Percentiles rank a stretch among this genome's conserved stretches.
Conservation (phyloP, 495 filamentous ascomycete species). For the Lophiotrema nucula region DNA sequence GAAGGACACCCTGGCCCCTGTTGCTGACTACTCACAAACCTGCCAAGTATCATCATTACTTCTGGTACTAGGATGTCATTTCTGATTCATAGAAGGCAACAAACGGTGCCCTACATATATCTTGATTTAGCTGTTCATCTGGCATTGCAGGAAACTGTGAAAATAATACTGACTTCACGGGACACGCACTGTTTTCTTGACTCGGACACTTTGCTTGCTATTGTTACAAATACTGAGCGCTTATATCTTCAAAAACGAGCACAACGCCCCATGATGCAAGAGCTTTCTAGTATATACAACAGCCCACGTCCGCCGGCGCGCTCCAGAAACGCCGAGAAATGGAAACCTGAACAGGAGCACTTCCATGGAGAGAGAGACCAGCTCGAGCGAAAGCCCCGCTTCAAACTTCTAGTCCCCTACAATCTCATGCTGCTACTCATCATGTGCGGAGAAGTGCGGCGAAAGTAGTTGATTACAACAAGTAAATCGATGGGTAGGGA, state of each 20-base stretch:
- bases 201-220: constrained; percentile 3
- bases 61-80: too few relatives aligned
- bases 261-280: constrained; percentile 14
- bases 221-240: constrained; percentile 23
- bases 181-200: too few relatives aligned
- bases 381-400: neutral
- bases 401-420: neutral
- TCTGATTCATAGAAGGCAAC: too few relatives aligned
- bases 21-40: neutral
- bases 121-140: too few relatives aligned
- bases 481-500: too few relatives aligned
- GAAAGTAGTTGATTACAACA: too few relatives aligned
- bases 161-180: too few relatives aligned
- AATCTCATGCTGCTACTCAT: too few relatives aligned
- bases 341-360: neutral
- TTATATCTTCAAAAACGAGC: neutral
- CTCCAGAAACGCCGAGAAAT: neutral
- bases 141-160: too few relatives aligned
- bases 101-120: too few relatives aligned
- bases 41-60: neutral
- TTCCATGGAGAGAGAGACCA: neutral
- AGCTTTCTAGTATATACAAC: constrained; percentile 21
- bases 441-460: too few relatives aligned
- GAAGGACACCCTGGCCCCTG: neutral
- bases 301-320: neutral